Evolutionary conservation across 2,329 filamentous ascomycete genomes (phyloP).

Genomic region (Aspergillus piperis): DNA sequence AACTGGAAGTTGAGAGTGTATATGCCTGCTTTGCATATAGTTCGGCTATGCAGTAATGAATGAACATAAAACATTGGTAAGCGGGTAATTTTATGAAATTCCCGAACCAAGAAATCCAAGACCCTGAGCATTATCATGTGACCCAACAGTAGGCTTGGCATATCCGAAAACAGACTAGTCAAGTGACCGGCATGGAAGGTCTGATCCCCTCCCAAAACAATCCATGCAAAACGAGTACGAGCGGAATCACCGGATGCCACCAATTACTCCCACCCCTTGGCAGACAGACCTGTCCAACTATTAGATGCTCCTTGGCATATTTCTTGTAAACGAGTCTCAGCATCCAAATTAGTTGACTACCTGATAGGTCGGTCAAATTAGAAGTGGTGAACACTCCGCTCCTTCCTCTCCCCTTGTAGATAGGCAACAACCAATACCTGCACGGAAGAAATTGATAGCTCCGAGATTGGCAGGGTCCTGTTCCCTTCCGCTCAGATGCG

Average conservation of each 20-base stretch:
- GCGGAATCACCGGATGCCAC: background rate
- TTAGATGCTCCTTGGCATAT: no score
- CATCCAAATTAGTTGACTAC: background rate
- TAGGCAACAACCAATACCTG: background rate
- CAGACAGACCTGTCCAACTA: background rate
- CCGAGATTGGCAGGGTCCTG: conserved; percentile 3
- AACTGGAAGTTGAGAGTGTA: background rate
- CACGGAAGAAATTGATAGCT: background rate
- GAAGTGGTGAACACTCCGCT: background rate
- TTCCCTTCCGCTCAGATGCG: background rate
- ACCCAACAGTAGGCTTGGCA: background rate
- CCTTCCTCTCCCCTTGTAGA: background rate
- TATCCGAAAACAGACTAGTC: background rate
- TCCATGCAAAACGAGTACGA: background rate
- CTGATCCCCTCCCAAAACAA: background rate
- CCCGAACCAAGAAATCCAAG: background rate
- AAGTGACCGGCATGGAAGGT: background rate
- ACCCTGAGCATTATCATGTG: background rate
- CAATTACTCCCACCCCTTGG: background rate
- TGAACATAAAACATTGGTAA: background rate
- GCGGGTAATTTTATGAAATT: background rate
- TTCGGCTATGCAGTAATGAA: no score
- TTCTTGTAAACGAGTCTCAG: no score
- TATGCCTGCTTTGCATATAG: background rate
- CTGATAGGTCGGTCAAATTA: background rate